These are phyloP conservation scores for Cyclostephanos invisitatus DNA, from an alignment of 108 stramenopile genomes.

Conservation along the genomic window DNA sequence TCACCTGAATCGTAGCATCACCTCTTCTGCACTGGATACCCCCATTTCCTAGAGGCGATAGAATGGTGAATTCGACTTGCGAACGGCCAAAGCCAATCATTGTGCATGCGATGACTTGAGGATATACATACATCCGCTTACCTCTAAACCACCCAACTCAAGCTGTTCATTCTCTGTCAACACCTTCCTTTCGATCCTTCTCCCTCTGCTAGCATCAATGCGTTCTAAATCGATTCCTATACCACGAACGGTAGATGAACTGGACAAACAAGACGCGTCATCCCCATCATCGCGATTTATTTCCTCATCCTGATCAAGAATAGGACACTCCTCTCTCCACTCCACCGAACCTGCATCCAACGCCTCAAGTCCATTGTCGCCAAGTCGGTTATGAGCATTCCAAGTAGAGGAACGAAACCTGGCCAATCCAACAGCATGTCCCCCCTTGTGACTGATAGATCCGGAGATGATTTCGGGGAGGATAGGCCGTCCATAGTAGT, in stretches of 20 bases:
- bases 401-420: conserved; percentile 13
- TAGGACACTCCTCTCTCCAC: conserved; percentile 37
- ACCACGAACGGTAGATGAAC: conserved; percentile 12
- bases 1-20: conserved; percentile 77
- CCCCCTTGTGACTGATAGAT: conserved; percentile 79
- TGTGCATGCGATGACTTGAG: neutral
- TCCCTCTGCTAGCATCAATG: conserved; percentile 45
- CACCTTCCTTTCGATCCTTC: conserved; percentile 61
- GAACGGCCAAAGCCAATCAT: neutral
- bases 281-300: neutral
- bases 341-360: conserved; percentile 26
- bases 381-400: neutral
- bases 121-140: neutral
- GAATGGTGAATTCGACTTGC: conserved; percentile 3
- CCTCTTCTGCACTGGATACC: conserved; percentile 72
- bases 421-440: conserved; percentile 43
- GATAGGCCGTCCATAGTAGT: conserved; percentile 67
- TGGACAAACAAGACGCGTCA: conserved; percentile 1
- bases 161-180: conserved; percentile 64
- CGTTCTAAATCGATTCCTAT: conserved; percentile 82
- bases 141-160: conserved; percentile 59
- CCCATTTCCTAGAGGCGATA: conserved; percentile 41
- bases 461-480: conserved; percentile 58
- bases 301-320: conserved; percentile 19
- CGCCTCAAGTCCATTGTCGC: conserved; percentile 42